A percentile compares a stretch with the other conserved stretches of the same genome.
These are phyloP conservation scores for Podospora anserina DNA, from an alignment of 495 filamentous ascomycete genomes.

Conservation along the genomic window DNA sequence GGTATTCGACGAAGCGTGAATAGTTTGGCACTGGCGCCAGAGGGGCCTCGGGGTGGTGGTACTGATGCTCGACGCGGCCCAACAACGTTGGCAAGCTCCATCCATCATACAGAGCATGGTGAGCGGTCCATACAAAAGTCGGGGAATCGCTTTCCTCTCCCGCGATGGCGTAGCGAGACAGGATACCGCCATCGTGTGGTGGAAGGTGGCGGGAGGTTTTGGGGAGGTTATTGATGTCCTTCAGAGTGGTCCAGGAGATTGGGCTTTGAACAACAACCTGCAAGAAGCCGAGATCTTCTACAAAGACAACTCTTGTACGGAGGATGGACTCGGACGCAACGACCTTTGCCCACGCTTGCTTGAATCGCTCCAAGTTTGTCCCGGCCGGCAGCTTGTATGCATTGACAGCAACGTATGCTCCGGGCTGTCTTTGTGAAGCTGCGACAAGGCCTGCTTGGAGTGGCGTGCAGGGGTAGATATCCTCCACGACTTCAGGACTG, in stretches of 20 bases:
- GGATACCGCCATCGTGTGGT: constrained; percentile 20
- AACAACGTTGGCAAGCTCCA: constrained; percentile 49
- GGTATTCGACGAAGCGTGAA: constrained; percentile 28
- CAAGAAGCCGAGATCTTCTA: constrained; percentile 17
- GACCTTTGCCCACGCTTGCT: constrained; percentile 53
- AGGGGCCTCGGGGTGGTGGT: constrained; percentile 16
- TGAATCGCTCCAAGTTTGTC: constrained; percentile 50
- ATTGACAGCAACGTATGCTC: constrained; percentile 52
- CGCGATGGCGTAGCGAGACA: constrained; percentile 19
- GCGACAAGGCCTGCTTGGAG: constrained; percentile 61
- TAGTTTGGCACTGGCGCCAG: constrained; percentile 28
- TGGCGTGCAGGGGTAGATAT: constrained; percentile 62
- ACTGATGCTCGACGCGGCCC: constrained; percentile 20
- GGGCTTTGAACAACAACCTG: constrained; percentile 23
- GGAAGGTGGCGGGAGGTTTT: constrained; percentile 17
- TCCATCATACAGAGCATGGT: constrained; percentile 65
- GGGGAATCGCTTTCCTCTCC: constrained; percentile 35
- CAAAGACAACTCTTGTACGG: constrained; percentile 34
- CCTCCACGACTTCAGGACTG: constrained; percentile 32
- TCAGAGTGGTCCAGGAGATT: constrained; percentile 17
- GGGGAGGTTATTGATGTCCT: constrained; percentile 8
- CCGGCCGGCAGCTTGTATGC: constrained; percentile 44
- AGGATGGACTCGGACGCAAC: constrained; percentile 51
- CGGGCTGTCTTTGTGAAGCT: constrained; percentile 41
- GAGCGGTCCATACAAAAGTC: constrained; percentile 45